Percentiles rank a stretch among this genome's conserved stretches.
These are phyloP conservation scores for Mentha longifolia DNA, from an alignment of 257 asterid species.

Conservation along the genomic window DNA sequence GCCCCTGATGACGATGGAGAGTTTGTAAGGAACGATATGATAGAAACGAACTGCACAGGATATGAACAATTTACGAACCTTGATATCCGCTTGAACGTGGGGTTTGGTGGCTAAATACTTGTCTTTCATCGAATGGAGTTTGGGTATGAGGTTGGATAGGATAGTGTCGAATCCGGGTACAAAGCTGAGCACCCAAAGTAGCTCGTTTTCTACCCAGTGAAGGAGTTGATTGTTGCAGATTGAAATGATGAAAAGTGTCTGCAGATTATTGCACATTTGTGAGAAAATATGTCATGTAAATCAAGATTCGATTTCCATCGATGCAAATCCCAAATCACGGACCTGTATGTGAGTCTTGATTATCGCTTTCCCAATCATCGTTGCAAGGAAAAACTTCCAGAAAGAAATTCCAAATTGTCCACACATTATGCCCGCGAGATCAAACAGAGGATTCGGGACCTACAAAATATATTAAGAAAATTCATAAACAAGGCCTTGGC, in stretches of 20 bases:
- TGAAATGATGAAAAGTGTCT: conserved; percentile 84
- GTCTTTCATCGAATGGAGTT: conserved; percentile 83
- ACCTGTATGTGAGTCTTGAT: conserved; percentile 97
- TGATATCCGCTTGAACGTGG: conserved; percentile 47
- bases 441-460: conserved; percentile 97
- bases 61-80: conserved; percentile 47
- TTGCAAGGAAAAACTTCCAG: conserved; percentile 89
- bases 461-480: conserved; percentile 35
- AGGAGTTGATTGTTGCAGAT: conserved; percentile 97
- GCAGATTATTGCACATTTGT: conserved; percentile 35
- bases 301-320: background rate
- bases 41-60: background rate
- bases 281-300: conserved; percentile 3
- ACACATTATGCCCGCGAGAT: conserved; percentile 98
- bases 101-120: conserved; percentile 73
- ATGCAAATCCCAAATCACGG: background rate
- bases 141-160: conserved; percentile 61
- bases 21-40: background rate
- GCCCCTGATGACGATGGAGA: conserved; percentile 44
- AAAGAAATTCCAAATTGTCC: conserved; percentile 94
- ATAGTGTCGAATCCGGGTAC: conserved; percentile 71
- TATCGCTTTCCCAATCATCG: conserved; percentile 86
- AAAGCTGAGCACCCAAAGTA: conserved; percentile 81
- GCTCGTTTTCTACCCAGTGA: conserved; percentile 86
- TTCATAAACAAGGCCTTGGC: background rate